Evolutionary conservation across 352 stramenopile genomes (phyloP).

Genomic region (Pseudoperonospora humuli): DNA sequence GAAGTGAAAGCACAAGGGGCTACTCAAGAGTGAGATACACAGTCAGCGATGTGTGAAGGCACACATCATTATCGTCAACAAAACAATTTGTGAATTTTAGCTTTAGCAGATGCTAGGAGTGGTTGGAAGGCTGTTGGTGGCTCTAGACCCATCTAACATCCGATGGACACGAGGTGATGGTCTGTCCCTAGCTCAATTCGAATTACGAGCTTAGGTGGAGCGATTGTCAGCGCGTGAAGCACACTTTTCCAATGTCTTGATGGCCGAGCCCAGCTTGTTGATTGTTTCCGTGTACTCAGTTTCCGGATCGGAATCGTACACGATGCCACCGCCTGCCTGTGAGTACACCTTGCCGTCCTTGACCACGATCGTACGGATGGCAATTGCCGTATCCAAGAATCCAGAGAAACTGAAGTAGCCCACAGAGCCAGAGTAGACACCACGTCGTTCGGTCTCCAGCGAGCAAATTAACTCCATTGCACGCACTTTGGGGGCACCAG

Average conservation of each 20-base stretch:
- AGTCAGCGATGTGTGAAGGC: too few species aligned
- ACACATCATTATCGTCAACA: too few species aligned
- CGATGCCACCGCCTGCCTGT: conserved; percentile 82
- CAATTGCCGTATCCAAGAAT: conserved; percentile 84
- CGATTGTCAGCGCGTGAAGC: conserved; percentile 39
- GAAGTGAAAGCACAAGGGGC: too few species aligned
- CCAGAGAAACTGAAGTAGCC: conserved; percentile 86
- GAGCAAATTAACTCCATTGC: conserved; percentile 86
- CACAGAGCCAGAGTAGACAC: conserved; percentile 81
- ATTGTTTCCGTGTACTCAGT: conserved; percentile 86
- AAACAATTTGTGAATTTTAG: too few species aligned
- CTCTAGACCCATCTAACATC: too few species aligned
- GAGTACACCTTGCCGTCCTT: conserved; percentile 75
- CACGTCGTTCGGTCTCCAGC: conserved; percentile 72
- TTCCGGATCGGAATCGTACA: conserved; percentile 83
- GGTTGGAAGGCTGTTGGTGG: too few species aligned
- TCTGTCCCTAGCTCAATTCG: too few species aligned
- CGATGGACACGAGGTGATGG: too few species aligned
- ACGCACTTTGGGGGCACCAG: conserved; percentile 84
- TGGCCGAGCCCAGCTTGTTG: conserved; percentile 80
- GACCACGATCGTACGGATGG: conserved; percentile 83
- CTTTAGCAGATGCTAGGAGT: too few species aligned
- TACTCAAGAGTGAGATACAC: too few species aligned
- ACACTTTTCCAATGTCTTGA: conserved; percentile 84
- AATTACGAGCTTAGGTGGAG: too few species aligned